Percentiles rank a stretch among this genome's conserved stretches.
These are phyloP conservation scores for Parasitella parasitica DNA, from an alignment of 371 early-diverging fungal species.

Conservation along the genomic window DNA sequence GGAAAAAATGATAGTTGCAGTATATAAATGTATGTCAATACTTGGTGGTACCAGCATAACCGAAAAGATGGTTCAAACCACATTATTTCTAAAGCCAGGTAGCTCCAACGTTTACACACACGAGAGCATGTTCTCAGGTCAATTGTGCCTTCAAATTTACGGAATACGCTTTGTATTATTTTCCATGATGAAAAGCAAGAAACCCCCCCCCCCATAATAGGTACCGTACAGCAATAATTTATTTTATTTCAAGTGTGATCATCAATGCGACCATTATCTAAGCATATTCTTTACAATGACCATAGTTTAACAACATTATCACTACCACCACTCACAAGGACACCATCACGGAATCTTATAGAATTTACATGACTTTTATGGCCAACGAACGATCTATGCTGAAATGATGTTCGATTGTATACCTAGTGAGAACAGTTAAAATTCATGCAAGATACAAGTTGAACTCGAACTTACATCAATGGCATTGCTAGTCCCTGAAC, in stretches of 20 bases:
- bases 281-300: slow-evolving; percentile 38
- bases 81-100: slow-evolving; percentile 43
- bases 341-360: slow-evolving; percentile 50
- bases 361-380: slow-evolving; percentile 51
- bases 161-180: slow-evolving; percentile 46
- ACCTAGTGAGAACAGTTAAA: slow-evolving; percentile 32
- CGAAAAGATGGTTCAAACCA: slow-evolving; percentile 48
- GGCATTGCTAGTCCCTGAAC: slow-evolving; percentile 43
- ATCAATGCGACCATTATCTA: background rate
- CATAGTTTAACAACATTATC: slow-evolving; percentile 62
- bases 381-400: slow-evolving; percentile 52
- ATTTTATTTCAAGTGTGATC: background rate
- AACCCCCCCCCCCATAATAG: no score
- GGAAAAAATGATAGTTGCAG: no score
- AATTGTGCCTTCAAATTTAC: slow-evolving; percentile 28
- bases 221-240: background rate
- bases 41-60: no score
- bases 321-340: slow-evolving; percentile 56
- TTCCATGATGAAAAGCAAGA: slow-evolving; percentile 21
- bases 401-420: slow-evolving; percentile 62
- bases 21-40: no score
- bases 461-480: slow-evolving; percentile 48
- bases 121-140: slow-evolving; percentile 39
- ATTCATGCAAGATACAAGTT: background rate
- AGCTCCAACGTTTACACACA: slow-evolving; percentile 50